A percentile compares a stretch with the other conserved stretches of the same genome.
These are phyloP conservation scores for Pisolithus microcarpus DNA, from an alignment of 768 basidiomycete species.

Conservation along the genomic window DNA sequence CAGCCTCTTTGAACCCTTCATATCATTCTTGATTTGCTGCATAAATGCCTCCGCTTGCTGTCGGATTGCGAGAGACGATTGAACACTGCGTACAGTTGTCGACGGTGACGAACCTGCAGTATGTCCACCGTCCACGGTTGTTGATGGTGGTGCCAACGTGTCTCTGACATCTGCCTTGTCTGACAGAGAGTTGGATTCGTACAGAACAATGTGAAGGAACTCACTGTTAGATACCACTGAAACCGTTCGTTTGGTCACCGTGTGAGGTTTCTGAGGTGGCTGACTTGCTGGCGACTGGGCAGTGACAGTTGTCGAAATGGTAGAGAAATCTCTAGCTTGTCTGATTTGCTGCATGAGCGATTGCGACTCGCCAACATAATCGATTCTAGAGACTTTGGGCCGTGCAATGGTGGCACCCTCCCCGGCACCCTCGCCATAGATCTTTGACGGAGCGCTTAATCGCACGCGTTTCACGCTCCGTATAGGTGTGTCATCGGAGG, in stretches of 20 bases:
- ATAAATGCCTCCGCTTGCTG: slow-evolving; percentile 73
- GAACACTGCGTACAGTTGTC: slow-evolving; percentile 30
- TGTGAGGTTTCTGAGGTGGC: slow-evolving; percentile 9
- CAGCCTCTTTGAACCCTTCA: slow-evolving; percentile 60
- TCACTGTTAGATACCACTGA: slow-evolving; percentile 7
- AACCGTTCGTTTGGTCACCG: not conserved
- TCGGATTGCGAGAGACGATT: slow-evolving; percentile 64
- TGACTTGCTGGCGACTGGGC: slow-evolving; percentile 24
- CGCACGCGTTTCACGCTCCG: slow-evolving; percentile 78
- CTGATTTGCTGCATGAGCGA: slow-evolving; percentile 78
- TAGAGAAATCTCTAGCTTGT: slow-evolving; percentile 70
- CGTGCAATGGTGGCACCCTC: slow-evolving; percentile 44
- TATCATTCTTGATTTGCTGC: slow-evolving; percentile 78
- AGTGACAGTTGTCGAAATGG: slow-evolving; percentile 56
- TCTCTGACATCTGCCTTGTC: slow-evolving; percentile 7
- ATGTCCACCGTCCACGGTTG: slow-evolving; percentile 12
- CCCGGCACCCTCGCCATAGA: slow-evolving; percentile 43
- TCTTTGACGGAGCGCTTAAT: slow-evolving; percentile 61
- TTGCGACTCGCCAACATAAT: slow-evolving; percentile 73
- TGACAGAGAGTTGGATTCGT: slow-evolving; percentile 1
- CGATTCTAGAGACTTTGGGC: slow-evolving; percentile 43
- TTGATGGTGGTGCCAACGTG: slow-evolving; percentile 10
- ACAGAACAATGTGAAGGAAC: not conserved
- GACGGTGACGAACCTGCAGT: slow-evolving; percentile 18
- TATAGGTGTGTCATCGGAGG: slow-evolving; percentile 42